These are phyloP conservation scores for Phialemoniopsis sp. DNA, from an alignment of 2,329 filamentous ascomycete species.

Conservation along the genomic window DNA sequence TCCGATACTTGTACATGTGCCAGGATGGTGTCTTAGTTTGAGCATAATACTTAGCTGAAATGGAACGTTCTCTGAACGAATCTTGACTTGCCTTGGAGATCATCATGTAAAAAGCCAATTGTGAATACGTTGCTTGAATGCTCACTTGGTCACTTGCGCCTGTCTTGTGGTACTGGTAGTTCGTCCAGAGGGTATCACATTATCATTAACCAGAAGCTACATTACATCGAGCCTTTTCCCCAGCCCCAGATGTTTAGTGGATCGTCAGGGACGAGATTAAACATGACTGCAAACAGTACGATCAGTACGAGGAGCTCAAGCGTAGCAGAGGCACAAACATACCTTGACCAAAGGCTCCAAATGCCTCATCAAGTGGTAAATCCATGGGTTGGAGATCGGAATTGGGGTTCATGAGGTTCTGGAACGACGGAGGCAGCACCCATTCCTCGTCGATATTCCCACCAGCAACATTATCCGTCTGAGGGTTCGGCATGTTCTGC, in stretches of 20 bases:
- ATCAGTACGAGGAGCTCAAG: background rate
- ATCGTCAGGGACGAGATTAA: constrained; percentile 7
- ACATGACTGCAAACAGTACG: constrained; percentile 3
- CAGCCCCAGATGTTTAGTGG: constrained; percentile 7
- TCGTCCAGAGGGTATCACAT: too few relatives aligned
- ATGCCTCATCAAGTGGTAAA: constrained; percentile 8
- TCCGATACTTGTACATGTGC: too few relatives aligned
- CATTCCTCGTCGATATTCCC: background rate
- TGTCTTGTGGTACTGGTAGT: too few relatives aligned
- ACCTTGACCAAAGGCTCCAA: constrained; percentile 9
- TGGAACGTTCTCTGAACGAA: too few relatives aligned
- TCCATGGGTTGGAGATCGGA: constrained; percentile 4
- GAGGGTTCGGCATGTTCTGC: background rate
- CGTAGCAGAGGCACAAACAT: background rate
- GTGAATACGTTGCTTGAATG: too few relatives aligned
- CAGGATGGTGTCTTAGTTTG: too few relatives aligned
- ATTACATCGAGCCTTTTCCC: constrained; percentile 2
- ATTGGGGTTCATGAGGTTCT: background rate
- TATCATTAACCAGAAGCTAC: too few relatives aligned
- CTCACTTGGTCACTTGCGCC: too few relatives aligned
- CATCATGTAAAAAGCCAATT: too few relatives aligned
- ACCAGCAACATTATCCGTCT: too few relatives aligned
- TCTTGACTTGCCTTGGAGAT: too few relatives aligned
- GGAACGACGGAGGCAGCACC: background rate
- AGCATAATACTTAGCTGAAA: too few relatives aligned